Base-by-base conservation (phyloP, 169 alveolate species). In the Eimeria sp. region DNA sequence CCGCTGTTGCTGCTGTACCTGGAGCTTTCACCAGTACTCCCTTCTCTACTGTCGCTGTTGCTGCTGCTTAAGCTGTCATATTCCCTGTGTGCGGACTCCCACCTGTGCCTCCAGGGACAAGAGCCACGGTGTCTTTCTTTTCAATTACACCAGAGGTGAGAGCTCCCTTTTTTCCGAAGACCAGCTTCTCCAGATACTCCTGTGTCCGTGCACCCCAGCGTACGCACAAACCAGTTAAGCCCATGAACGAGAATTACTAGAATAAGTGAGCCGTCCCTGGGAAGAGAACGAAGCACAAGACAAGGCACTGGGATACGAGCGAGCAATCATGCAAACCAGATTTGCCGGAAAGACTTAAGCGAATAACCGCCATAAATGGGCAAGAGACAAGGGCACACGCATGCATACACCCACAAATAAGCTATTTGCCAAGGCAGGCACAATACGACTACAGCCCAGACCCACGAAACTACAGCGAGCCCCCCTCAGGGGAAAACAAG, bases 51-150 rank as follows among this genome's bases (percentile, higher is more conserved):
- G 3, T 22, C 27, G 89, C n/a, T 82, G 65, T 63, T 76, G 45
- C 65, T n/a, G 43, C 14, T 47, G 88, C 86, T 40, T 18, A 18
- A 43, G 27, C 43, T 76, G 2, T 63, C 22, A 43, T 25, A 10
- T 6, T 18, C 54, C 75, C 73, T 82, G 90, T 54, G 27, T n/a
- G 43, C 43, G 54, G 20, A 3, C 2, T 20, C 75, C 80, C 78
- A 84, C 92, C 92, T 84, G 92, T 84, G 75, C 92, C 92, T 47
- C 92, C 92, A 40, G 92, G 78, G 40, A 84, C 22, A 40, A 84
- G 78, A 22, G 92, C 78, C n/a, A 84, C 58, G 25, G 92, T 84
- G 25, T 84, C 92, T 40, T 84, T 84, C 20, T n/a, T 84, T 4
- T 84, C 92, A 61, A 84, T 84, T 30, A 84, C 61, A 2, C 92